These are phyloP conservation scores for Russula ochroleuca DNA, from an alignment of 768 basidiomycete genomes.

Conservation along the genomic window DNA sequence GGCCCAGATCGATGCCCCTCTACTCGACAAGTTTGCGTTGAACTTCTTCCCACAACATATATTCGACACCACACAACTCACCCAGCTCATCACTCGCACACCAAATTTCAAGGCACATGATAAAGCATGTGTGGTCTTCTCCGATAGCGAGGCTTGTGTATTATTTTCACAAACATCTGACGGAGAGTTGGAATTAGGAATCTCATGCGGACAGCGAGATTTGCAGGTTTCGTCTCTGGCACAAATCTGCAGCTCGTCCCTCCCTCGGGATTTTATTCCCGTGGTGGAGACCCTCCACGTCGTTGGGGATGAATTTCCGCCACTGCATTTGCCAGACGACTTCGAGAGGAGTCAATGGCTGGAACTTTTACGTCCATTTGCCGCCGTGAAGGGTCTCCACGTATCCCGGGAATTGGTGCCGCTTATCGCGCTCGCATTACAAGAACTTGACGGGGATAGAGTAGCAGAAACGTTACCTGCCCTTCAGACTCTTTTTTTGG, in stretches of 20 bases:
- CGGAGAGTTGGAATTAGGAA: no score
- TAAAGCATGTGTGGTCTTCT: neutral
- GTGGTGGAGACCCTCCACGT: neutral
- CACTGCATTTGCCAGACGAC: neutral
- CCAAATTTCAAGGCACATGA: neutral
- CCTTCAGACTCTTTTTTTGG: neutral
- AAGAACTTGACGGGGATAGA: neutral
- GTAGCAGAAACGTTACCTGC: neutral
- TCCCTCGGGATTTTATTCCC: neutral
- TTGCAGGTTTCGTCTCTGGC: neutral
- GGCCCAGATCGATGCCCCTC: no score
- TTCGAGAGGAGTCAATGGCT: neutral
- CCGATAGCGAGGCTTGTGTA: no score
- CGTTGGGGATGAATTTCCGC: no score
- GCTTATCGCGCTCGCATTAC: neutral
- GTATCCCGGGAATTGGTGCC: neutral
- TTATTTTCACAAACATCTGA: no score
- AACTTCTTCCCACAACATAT: neutral
- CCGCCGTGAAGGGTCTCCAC: neutral
- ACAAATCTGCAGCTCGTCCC: neutral
- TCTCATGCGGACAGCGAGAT: neutral
- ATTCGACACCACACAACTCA: neutral
- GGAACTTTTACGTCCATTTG: neutral
- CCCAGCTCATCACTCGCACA: neutral
- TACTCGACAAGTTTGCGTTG: no score